Conservation (phyloP, 257 asterid genomes). For the Lycium barbarum region DNA sequence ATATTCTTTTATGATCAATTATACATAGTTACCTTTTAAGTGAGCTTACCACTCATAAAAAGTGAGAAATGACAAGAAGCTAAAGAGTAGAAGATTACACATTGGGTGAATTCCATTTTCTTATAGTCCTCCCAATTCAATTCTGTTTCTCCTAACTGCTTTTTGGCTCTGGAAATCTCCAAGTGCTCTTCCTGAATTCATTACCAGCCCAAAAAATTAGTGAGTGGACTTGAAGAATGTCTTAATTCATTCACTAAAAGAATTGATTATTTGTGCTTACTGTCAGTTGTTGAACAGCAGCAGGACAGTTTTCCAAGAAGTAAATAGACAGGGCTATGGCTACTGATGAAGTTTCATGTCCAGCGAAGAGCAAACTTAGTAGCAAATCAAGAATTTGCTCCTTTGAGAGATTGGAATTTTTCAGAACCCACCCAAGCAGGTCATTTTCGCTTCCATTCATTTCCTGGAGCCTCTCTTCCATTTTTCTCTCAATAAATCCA, state of each 20-base stretch:
- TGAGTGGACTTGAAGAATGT: not conserved
- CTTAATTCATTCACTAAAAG: not conserved
- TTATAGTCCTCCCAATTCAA: conserved; percentile 91
- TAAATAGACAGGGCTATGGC: conserved; percentile 81
- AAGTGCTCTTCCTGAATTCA: conserved; percentile 68
- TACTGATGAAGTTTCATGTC: conserved; percentile 93
- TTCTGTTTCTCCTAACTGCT: conserved; percentile 50
- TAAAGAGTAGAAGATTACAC: conserved; percentile 56
- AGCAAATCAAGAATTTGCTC: conserved; percentile 86
- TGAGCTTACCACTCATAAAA: not conserved
- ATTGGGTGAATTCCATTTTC: conserved; percentile 94
- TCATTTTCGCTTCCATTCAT: conserved; percentile 55
- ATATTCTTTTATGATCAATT: not conserved
- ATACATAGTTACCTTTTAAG: not conserved
- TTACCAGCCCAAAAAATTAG: not conserved
- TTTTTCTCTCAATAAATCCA: conserved; percentile 65
- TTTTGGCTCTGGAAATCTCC: conserved; percentile 53
- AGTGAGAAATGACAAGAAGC: not conserved
- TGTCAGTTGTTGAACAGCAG: conserved; percentile 61
- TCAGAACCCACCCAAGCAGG: conserved; percentile 86
- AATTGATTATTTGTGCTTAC: conserved; percentile 37
- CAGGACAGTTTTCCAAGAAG: conserved; percentile 75
- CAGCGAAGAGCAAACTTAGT: conserved; percentile 85
- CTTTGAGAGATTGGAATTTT: conserved; percentile 72
- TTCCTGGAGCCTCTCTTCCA: conserved; percentile 68